Base-by-base conservation (phyloP, 805 yeast species). In the Yamadazyma philogaea region DNA sequence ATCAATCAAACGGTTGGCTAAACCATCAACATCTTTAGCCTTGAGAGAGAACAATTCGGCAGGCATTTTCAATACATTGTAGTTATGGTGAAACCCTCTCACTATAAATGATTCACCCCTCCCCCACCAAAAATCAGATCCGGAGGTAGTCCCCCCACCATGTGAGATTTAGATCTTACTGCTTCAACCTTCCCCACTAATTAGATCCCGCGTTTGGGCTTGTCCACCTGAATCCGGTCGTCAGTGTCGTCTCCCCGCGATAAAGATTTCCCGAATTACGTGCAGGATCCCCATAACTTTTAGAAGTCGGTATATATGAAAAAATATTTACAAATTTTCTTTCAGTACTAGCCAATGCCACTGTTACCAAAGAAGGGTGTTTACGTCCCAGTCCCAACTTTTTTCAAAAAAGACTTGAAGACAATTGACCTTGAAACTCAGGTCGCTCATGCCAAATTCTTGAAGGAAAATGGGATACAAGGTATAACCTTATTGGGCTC, bases 311-410 rank as follows among this genome's bases (percentile, higher is more conserved):
- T 34, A 34, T 34, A 34, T 34, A 34, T 34, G 27, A 6, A 11
- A 22, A 11, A 10, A 6, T 34, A n/a, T 17, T 28, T 10, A 21
- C 12, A 7, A 16, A 20, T 20, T 19, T 21, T n/a, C 10, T 7
- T 7, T 10, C 10, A 7, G 10, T 6, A 22, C 10, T 22, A 22
- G 6, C 26, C 4, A 2, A 18, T 4, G 3, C 22, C 28, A 34
- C 20, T 19, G 17, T 39, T 31, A 20, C 40, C 41, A 20, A 19
- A 30, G 21, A 27, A 31, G 18, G 78, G 78, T 28, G 63, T 78
- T 30, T 78, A 77, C 59, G 72, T 78, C 8, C 82, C 82, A 22
- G 62, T 68, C 11, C 77, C 78, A 44, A 77, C 82, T 5, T 77
- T 78, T 55, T 76, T 75, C 72, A 70, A 72, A 50, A 56, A 56